Evolutionary conservation across 495 filamentous ascomycete genomes (phyloP).

Genomic region (Sporormia fimetaria): DNA sequence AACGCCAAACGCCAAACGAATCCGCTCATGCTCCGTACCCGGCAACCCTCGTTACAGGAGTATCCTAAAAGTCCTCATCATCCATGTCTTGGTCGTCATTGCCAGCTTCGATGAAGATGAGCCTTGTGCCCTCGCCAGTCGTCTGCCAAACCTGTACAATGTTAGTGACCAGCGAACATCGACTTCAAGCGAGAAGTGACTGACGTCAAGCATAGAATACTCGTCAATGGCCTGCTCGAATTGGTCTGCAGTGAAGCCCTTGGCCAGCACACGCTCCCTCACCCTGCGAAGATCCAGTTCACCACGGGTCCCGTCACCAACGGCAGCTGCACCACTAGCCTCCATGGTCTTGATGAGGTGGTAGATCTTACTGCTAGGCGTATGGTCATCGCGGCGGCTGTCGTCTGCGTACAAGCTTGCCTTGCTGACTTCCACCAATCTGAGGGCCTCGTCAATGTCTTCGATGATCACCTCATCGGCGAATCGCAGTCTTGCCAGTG

Average conservation of each 20-base stretch:
- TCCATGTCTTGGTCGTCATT: slow-evolving; percentile 47
- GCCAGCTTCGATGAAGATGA: slow-evolving; percentile 63
- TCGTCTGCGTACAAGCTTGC: slow-evolving; percentile 65
- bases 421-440: slow-evolving; percentile 85
- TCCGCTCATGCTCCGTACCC: background rate
- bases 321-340: slow-evolving; percentile 68
- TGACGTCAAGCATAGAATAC: slow-evolving; percentile 78
- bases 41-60: slow-evolving; percentile 3
- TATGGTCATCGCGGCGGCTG: slow-evolving; percentile 52
- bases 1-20: slow-evolving; percentile 14
- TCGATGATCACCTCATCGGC: slow-evolving; percentile 70
- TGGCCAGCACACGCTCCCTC: slow-evolving; percentile 79
- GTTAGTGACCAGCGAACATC: slow-evolving; percentile 27
- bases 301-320: slow-evolving; percentile 55
- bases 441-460: slow-evolving; percentile 89
- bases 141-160: slow-evolving; percentile 81
- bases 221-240: slow-evolving; percentile 76
- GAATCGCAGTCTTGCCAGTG: slow-evolving; percentile 88
- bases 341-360: slow-evolving; percentile 77
- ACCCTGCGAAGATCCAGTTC: slow-evolving; percentile 81
- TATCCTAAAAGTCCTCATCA: slow-evolving; percentile 21
- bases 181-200: slow-evolving; percentile 33
- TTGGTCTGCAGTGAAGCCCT: slow-evolving; percentile 93
- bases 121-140: slow-evolving; percentile 66
- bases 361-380: slow-evolving; percentile 81